Conservation (phyloP, 306 rosid species). For the Dryas drummondii region DNA sequence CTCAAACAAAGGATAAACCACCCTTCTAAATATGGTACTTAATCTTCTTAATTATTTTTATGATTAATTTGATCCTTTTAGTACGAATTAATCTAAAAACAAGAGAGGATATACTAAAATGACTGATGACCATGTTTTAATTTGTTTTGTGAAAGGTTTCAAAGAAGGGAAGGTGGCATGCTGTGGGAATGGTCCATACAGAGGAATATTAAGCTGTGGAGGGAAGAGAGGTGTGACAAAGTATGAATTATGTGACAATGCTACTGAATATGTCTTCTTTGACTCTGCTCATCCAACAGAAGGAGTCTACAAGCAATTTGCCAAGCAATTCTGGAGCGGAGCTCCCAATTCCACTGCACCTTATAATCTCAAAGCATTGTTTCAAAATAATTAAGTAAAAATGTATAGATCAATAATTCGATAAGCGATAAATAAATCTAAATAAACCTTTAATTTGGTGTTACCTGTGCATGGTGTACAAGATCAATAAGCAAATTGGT, state of each 20-base stretch:
- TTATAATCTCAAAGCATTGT: constrained; percentile 33
- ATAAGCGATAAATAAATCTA: too few relatives aligned
- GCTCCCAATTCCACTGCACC: constrained; percentile 19
- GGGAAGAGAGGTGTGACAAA: constrained; percentile 36
- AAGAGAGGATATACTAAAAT: too few relatives aligned
- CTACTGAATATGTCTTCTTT: constrained; percentile 37
- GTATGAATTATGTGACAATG: constrained; percentile 36
- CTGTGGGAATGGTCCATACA: constrained; percentile 55
- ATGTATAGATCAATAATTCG: background rate
- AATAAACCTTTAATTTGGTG: too few relatives aligned
- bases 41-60: too few relatives aligned
- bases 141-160: constrained; percentile 14
- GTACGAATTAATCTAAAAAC: background rate
- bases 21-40: constrained; percentile 30
- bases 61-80: too few relatives aligned
- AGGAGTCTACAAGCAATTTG: constrained; percentile 19
- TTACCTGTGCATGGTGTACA: too few relatives aligned
- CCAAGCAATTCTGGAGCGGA: constrained; percentile 41
- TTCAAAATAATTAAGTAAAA: background rate
- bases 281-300: constrained; percentile 50
- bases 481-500: too few relatives aligned
- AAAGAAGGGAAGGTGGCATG: constrained; percentile 46
- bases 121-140: too few relatives aligned
- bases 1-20: constrained; percentile 7
- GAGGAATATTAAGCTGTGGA: constrained; percentile 57